phyloP scores from a whole-genome alignment of 2,329 filamentous ascomycete species.

The Acephala macrosclerotiorum region DNA sequence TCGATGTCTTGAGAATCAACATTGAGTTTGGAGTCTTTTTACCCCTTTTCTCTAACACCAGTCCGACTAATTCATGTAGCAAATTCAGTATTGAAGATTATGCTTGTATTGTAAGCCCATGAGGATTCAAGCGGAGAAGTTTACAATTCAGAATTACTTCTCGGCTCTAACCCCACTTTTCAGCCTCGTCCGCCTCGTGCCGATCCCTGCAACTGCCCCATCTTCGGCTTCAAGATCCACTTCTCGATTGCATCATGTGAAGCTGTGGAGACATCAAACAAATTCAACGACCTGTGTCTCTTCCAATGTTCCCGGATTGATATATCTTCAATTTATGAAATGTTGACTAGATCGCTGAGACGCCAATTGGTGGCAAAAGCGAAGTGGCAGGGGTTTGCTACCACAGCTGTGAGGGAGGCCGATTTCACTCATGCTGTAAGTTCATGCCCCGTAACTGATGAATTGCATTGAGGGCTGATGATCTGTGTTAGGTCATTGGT shows the following conservation, averaged over 20 bases:
- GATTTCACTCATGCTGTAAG: conserved; percentile 46
- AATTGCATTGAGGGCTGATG: conserved; percentile 14
- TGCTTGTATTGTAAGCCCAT: too few relatives aligned
- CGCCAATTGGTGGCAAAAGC: not conserved
- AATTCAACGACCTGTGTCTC: not conserved
- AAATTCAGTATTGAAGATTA: too few relatives aligned
- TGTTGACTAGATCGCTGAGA: not conserved
- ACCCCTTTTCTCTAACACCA: too few relatives aligned
- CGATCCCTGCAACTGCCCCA: not conserved
- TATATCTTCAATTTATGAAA: not conserved
- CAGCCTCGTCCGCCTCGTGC: conserved; percentile 8
- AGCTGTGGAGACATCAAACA: not conserved
- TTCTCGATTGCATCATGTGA: conserved; percentile 4
- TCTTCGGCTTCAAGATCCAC: not conserved
- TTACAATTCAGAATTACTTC: too few relatives aligned
- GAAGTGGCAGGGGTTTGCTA: conserved; percentile 35
- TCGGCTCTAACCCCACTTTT: not conserved
- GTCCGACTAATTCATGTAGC: too few relatives aligned
- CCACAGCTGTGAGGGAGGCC: conserved; percentile 33
- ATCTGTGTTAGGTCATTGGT: conserved; percentile 54
- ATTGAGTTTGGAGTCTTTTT: too few relatives aligned
- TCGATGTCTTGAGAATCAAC: too few relatives aligned
- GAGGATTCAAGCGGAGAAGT: too few relatives aligned
- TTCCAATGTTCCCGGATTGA: not conserved
- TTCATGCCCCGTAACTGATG: not conserved